Conservation (phyloP, 2,329 filamentous ascomycete species). For the Alternaria viburni region DNA sequence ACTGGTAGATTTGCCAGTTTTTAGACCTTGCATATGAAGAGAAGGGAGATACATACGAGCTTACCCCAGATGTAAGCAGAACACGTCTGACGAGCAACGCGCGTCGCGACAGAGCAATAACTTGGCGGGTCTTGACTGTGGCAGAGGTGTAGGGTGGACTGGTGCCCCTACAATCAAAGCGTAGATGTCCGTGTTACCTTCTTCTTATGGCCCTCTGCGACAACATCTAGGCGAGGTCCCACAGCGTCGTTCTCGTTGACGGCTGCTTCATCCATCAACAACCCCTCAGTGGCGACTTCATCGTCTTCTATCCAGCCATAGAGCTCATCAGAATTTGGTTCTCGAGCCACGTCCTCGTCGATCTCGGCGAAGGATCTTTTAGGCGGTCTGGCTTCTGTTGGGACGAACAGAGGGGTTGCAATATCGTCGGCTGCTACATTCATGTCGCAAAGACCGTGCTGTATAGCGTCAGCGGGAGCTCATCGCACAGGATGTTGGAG, state of each 20-base stretch:
- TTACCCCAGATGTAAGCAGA: slow-evolving; percentile 20
- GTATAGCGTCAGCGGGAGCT: slow-evolving; percentile 30
- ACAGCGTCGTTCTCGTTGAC: slow-evolving; percentile 17
- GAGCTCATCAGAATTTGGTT: slow-evolving; percentile 68
- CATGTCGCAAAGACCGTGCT: slow-evolving; percentile 44
- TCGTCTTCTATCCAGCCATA: slow-evolving; percentile 75
- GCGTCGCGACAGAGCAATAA: slow-evolving; percentile 9
- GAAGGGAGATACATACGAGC: slow-evolving; percentile 18
- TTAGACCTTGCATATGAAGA: slow-evolving; percentile 6
- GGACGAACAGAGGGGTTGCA: slow-evolving; percentile 27
- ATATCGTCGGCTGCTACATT: slow-evolving; percentile 41
- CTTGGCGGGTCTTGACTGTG: neutral
- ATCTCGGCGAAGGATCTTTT: slow-evolving; percentile 68
- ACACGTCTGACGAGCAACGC: slow-evolving; percentile 26
- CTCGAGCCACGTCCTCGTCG: slow-evolving; percentile 66
- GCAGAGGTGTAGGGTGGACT: neutral
- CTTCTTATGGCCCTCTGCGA: slow-evolving; percentile 30
- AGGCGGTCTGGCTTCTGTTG: slow-evolving; percentile 46
- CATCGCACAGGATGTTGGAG: slow-evolving; percentile 11
- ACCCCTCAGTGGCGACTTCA: slow-evolving; percentile 53
- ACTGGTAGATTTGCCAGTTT: slow-evolving; percentile 17
- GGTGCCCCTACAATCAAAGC: slow-evolving; percentile 18
- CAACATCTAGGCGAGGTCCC: slow-evolving; percentile 22
- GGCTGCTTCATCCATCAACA: slow-evolving; percentile 43
- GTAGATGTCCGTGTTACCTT: slow-evolving; percentile 34